A percentile compares a stretch with the other conserved stretches of the same genome.
phyloP scores from a whole-genome alignment of 2,329 filamentous ascomycete species.

The Zymoseptoria pseudotritici region DNA sequence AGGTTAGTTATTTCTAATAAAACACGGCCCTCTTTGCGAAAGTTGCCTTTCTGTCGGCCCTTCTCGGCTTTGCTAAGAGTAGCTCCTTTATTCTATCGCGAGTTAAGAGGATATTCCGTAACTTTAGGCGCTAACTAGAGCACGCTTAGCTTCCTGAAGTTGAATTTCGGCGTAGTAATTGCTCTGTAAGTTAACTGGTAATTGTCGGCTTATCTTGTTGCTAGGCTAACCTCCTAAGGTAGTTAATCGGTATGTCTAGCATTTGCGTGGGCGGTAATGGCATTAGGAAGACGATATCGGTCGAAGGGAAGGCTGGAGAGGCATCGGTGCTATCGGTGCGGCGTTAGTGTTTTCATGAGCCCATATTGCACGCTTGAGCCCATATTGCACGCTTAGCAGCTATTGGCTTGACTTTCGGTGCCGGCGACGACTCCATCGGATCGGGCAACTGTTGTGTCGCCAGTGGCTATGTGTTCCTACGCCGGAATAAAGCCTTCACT shows the following conservation, averaged over 20 bases:
- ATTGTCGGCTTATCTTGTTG: constrained; percentile 91
- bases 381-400: constrained; percentile 81
- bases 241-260: constrained; percentile 45
- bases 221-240: constrained; percentile 54
- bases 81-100: constrained; percentile 7
- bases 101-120: constrained; percentile 51
- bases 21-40: constrained; percentile 21
- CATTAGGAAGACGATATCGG: constrained; percentile 91
- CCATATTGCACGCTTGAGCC: no score
- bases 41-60: constrained; percentile 32
- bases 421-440: constrained; percentile 35
- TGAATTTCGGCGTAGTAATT: constrained; percentile 90
- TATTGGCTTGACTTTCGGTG: constrained; percentile 48
- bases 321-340: constrained; percentile 91
- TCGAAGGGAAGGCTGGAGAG: constrained; percentile 86
- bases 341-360: constrained; percentile 63
- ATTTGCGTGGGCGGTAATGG: constrained; percentile 82
- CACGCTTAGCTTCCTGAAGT: constrained; percentile 82
- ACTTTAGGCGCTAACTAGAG: constrained; percentile 77
- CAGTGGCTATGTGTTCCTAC: constrained; percentile 48
- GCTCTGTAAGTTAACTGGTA: constrained; percentile 84
- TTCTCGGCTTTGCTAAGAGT: constrained; percentile 10
- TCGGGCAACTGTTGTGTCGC: constrained; percentile 36
- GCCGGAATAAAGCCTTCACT: constrained; percentile 51
- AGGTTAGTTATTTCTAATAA: no score